Evolutionary conservation across 257 asterid genomes (phyloP), one percentile per base, ranked within the genome.

Genomic region (Salvia hispanica): DNA sequence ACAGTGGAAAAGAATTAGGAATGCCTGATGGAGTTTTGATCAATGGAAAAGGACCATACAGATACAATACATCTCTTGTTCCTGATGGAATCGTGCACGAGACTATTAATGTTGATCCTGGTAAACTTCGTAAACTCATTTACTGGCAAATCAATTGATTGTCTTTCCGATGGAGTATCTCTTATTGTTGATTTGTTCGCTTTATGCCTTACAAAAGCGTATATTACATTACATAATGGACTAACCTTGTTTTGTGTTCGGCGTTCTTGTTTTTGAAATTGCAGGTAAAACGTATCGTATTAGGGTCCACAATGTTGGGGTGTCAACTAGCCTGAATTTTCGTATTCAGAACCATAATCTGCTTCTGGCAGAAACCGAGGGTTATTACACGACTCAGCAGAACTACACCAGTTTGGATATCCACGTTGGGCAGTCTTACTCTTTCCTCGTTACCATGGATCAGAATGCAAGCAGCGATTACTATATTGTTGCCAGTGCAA

Each of bases 401-500:
- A 90, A 90, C 61, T 93, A 79, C 58, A 77, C 88, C 14, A 86
- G 88, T 77, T 31, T 93, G 67, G 98, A 93, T 78, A 85, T 90
- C 52, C 97, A 90, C 74, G 98, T 93, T 9, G 98, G 98, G 28
- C 98, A 93, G 73, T 90, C 98, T 2, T 93, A 74, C 81, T 58
- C 94, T 8, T 93, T 93, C 67, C 78, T 93, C 43, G 90, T 93
- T 21, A 73, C 92, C 39, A 90, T 82, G 97, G 96, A 93, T 82
- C 98, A 93, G 80, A 93, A 93, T 62, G 98, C 98, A 62, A 93
- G 92, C 85, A 90, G 90, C 21, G 97, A 93, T 73, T 93, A 93
- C 80, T 93, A 93, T 58, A 74, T 93, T 55, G 98, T 93, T 4
- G 98, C 98, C 15, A 93, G 97, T 75, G 84, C 98, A 45, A 80